Evolutionary conservation across 495 filamentous ascomycete species (phyloP), one percentile per base, ranked within the genome.

Genomic region (Hypoxylon subgilvum): DNA sequence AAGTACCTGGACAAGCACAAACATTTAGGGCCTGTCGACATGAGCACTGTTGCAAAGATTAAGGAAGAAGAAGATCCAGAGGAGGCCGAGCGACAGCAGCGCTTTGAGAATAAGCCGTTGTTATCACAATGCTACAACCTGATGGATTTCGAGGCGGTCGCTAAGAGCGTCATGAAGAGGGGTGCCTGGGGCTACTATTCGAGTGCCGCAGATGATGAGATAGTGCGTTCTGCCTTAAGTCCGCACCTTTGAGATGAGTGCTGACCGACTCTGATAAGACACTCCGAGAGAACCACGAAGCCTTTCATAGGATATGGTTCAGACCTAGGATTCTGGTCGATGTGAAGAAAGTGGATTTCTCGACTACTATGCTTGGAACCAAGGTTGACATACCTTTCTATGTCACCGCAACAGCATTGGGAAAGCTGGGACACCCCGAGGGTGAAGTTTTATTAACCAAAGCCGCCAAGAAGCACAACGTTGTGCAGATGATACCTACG

Each of bases 271-370:
- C 48, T 12, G 8, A 28, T 23, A 44, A 96, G 91, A 97, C 94
- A 1, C 82, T 98, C 83, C 86, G 94, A 44, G 95, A 98, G 75
- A 98, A 98, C 75, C 93, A 96, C 76, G 84, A 86, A 7, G 94
- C 95, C 21, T 98, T 87, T 77, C 93, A 97, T 76, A 92, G 93
- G 66, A 92, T 97, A 74, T 97, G 93, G 93, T 97, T 97, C 77
- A 84, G 92, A 13, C 93, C 93, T 2, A 83, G 84, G 36, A 76
- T 97, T 46, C 81, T 97, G 14, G 84, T 92, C 30, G 85, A 97
- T 61, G 93, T 97, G 18, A 88, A 90, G 65, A 81, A 90, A 18
- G 82, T 98, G 43, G 91, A 97, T 69, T 82, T 90, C 61, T 81
- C 81, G 16, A 96, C 91, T 8, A 94, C 85, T 0, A 97, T 97